Conservation (phyloP, 2,329 filamentous ascomycete species). For the Arthrobotrys sinensis region DNA sequence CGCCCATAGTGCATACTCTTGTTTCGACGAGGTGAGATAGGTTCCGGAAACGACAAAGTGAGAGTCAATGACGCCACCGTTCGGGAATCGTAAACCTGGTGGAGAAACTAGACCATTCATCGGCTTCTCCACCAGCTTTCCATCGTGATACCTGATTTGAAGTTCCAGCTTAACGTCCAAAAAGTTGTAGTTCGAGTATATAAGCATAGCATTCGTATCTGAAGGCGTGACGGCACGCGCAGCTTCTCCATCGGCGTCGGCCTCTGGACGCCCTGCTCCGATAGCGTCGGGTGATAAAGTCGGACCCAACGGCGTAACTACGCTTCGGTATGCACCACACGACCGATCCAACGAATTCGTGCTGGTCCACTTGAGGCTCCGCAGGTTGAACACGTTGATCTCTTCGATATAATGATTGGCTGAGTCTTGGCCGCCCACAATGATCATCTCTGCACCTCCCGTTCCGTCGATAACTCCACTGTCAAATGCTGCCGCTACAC, state of each 20-base stretch:
- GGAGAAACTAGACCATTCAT: constrained; percentile 92
- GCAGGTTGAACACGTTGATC: constrained; percentile 96
- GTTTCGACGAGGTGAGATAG: constrained; percentile 96
- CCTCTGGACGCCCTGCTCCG: constrained; percentile 67
- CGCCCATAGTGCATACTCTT: constrained; percentile 98
- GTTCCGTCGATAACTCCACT: constrained; percentile 91
- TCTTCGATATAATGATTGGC: constrained; percentile 99
- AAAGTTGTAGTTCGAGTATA: constrained; percentile 99
- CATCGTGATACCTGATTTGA: constrained; percentile 87
- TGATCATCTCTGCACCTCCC: constrained; percentile 95
- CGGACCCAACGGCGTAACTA: constrained; percentile 81
- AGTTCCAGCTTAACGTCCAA: constrained; percentile 95
- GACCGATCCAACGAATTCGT: constrained; percentile 89
- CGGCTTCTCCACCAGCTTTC: constrained; percentile 84
- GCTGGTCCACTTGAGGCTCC: constrained; percentile 94
- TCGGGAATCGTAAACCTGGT: constrained; percentile 93
- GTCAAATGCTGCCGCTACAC: constrained; percentile 74
- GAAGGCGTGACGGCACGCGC: constrained; percentile 32
- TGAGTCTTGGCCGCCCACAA: constrained; percentile 95
- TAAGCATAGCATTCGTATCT: constrained; percentile 78
- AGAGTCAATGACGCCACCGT: constrained; percentile 93
- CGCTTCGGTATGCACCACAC: constrained; percentile 95
- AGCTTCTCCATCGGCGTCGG: constrained; percentile 66
- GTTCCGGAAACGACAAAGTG: constrained; percentile 98
- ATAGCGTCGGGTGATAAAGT: constrained; percentile 68